Conservation (phyloP, 139 green algal genomes). For the Chlorella sp. region DNA sequence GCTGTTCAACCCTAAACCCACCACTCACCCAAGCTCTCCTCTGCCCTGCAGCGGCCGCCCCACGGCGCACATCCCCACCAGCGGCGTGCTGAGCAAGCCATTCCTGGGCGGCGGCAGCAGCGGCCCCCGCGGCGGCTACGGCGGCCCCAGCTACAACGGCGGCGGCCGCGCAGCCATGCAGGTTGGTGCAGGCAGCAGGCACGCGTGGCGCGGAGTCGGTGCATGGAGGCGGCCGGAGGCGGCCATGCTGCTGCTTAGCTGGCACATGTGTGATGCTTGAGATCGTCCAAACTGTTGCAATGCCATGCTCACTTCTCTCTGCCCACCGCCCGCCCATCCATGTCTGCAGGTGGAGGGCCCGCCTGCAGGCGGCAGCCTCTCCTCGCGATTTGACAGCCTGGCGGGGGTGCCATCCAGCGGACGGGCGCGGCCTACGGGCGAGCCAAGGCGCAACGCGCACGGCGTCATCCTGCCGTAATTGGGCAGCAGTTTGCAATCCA, state of each 20-base stretch:
- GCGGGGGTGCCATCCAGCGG: not conserved
- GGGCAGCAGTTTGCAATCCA: too few relatives aligned
- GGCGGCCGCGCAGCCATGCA: constrained; percentile 9
- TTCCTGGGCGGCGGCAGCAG: constrained; percentile 1
- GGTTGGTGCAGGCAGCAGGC: too few relatives aligned
- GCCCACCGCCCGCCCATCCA: too few relatives aligned
- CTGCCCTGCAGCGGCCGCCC: constrained; percentile 3
- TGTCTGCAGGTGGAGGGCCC: not conserved
- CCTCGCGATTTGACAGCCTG: constrained; percentile 11
- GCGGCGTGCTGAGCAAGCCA: constrained; percentile 13
- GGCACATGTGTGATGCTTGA: too few relatives aligned
- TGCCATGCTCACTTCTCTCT: too few relatives aligned
- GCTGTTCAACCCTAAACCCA: not conserved
- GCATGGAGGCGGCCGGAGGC: too few relatives aligned
- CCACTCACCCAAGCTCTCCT: not conserved
- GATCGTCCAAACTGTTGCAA: too few relatives aligned
- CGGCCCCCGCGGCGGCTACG: not conserved
- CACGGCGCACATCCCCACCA: constrained; percentile 11
- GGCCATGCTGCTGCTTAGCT: too few relatives aligned
- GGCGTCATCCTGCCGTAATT: constrained; percentile 25
- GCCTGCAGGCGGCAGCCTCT: not conserved
- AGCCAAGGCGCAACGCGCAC: constrained; percentile 33
- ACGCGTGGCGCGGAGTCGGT: too few relatives aligned
- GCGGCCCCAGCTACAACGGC: not conserved
- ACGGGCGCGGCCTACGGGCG: not conserved